Percentiles rank a stretch among this genome's conserved stretches.
Conservation (phyloP, 1,284 basidiomycete species). For the Pseudozyma sp. region DNA sequence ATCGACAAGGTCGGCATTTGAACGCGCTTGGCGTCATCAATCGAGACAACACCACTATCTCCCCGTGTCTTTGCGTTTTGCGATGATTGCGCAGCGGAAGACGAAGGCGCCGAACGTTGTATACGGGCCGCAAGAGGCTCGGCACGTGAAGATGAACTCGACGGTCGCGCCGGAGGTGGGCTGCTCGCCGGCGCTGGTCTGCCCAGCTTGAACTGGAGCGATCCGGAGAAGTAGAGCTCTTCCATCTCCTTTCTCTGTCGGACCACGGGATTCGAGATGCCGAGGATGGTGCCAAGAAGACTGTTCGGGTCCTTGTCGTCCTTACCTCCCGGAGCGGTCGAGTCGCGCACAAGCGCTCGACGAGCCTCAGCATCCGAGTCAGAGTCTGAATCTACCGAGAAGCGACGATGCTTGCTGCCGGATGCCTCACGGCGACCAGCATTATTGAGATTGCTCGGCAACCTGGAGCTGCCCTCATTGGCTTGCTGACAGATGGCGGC, state of each 20-base stretch:
- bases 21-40: slow-evolving; percentile 27
- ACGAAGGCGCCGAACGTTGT: not conserved
- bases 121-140: slow-evolving; percentile 4
- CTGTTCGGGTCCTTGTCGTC: slow-evolving; percentile 73
- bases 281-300: slow-evolving; percentile 82
- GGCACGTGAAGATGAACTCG: slow-evolving; percentile 6
- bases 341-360: slow-evolving; percentile 47
- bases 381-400: slow-evolving; percentile 39
- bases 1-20: slow-evolving; percentile 29
- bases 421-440: slow-evolving; percentile 12
- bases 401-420: slow-evolving; percentile 25
- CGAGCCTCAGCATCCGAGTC: slow-evolving; percentile 53
- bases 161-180: slow-evolving; percentile 39
- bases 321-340: slow-evolving; percentile 33
- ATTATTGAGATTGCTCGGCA: slow-evolving; percentile 6
- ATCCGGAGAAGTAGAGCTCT: slow-evolving; percentile 77
- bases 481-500: slow-evolving; percentile 69
- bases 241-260: slow-evolving; percentile 72
- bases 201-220: slow-evolving; percentile 75
- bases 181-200: slow-evolving; percentile 41
- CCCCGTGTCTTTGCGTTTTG: slow-evolving; percentile 10
- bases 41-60: slow-evolving; percentile 36
- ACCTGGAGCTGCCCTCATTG: slow-evolving; percentile 36
- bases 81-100: slow-evolving; percentile 2
- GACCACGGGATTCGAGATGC: slow-evolving; percentile 82